These are phyloP conservation scores for Cinchona pubescens DNA, from an alignment of 257 asterid genomes.

Conservation along the genomic window DNA sequence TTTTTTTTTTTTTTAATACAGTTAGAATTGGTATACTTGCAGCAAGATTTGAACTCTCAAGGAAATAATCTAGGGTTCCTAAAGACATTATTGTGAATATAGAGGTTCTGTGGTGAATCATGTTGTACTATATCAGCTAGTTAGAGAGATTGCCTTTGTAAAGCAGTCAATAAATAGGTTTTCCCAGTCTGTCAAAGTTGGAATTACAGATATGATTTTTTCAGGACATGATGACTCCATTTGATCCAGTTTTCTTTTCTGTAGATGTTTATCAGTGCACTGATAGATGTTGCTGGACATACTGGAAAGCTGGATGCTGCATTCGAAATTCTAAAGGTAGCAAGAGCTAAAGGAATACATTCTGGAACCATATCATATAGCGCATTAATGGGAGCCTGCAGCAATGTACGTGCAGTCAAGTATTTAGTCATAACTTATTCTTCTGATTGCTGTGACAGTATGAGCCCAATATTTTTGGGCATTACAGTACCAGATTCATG, in stretches of 20 bases:
- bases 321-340: slow-evolving; percentile 76
- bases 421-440: slow-evolving; percentile 3
- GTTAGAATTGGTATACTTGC: not conserved
- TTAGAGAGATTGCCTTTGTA: not conserved
- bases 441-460: slow-evolving; percentile 5
- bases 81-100: not conserved
- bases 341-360: slow-evolving; percentile 68
- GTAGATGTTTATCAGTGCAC: slow-evolving; percentile 88
- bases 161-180: not conserved
- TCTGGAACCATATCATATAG: slow-evolving; percentile 81
- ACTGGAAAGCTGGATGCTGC: slow-evolving; percentile 92
- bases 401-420: slow-evolving; percentile 57
- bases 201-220: not conserved
- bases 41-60: not conserved
- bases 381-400: slow-evolving; percentile 99
- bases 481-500: not conserved
- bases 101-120: not conserved
- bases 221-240: slow-evolving; percentile 3
- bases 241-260: slow-evolving; percentile 26
- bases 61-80: not conserved
- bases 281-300: slow-evolving; percentile 97
- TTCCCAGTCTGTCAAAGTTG: not conserved
- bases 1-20: too few relatives aligned
- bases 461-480: not conserved
- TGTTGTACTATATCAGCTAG: not conserved